Percentiles rank a stretch among this genome's conserved stretches.
These are phyloP conservation scores for Epichloe hybrida DNA, from an alignment of 2,329 filamentous ascomycete species.

Conservation along the genomic window DNA sequence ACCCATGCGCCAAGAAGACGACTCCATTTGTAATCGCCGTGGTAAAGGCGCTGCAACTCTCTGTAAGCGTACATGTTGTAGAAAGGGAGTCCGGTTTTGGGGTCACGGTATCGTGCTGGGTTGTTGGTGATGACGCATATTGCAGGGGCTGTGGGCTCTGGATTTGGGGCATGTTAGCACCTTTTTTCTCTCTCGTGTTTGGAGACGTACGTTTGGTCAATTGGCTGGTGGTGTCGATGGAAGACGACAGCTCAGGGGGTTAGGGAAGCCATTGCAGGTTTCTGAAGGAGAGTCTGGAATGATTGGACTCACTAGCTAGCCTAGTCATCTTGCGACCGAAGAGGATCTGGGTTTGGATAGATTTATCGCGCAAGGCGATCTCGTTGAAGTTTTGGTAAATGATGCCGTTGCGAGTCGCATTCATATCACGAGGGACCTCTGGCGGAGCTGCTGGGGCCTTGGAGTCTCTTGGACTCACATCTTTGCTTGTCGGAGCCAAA, in stretches of 20 bases:
- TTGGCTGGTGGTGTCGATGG: not conserved
- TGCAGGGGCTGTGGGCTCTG: conserved; percentile 36
- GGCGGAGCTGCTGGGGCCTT: conserved; percentile 9
- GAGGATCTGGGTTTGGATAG: conserved; percentile 43
- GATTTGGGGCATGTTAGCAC: not conserved
- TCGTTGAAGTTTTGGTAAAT: conserved; percentile 48
- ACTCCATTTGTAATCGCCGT: conserved; percentile 73
- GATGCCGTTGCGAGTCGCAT: conserved; percentile 35
- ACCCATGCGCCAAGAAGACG: conserved; percentile 70
- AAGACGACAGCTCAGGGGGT: too few species aligned
- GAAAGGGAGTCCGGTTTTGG: conserved; percentile 71
- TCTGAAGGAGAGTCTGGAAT: too few species aligned
- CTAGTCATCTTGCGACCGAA: conserved; percentile 46
- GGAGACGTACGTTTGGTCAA: not conserved
- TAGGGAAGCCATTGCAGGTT: too few species aligned
- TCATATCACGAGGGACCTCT: conserved; percentile 7
- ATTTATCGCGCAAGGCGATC: conserved; percentile 40
- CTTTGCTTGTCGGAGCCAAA: conserved; percentile 6
- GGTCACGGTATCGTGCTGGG: conserved; percentile 72
- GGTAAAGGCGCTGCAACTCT: conserved; percentile 61
- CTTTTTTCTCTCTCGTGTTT: not conserved
- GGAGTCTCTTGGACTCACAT: conserved; percentile 5
- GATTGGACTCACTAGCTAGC: conserved; percentile 34
- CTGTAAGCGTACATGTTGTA: conserved; percentile 67
- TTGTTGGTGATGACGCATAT: conserved; percentile 75